phyloP scores from a whole-genome alignment of 306 rosid species.

The Luffa aegyptiaca region DNA sequence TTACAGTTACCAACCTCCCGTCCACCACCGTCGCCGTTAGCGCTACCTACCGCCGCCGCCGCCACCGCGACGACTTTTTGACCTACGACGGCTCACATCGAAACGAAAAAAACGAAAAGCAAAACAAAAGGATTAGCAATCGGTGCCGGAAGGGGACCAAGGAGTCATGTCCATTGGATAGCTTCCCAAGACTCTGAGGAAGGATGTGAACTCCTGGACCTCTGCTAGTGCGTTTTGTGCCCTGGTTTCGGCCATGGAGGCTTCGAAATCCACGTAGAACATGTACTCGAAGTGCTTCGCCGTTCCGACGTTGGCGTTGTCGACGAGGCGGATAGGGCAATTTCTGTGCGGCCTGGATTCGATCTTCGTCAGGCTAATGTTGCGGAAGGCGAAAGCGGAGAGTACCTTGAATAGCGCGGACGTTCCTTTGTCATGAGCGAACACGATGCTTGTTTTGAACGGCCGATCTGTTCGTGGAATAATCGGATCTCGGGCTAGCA shows the following conservation, averaged over 20 bases:
- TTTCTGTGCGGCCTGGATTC: constrained; percentile 88
- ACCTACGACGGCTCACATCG: background rate
- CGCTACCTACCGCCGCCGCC: background rate
- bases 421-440: constrained; percentile 89
- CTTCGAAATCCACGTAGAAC: constrained; percentile 90
- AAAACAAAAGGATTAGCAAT: background rate
- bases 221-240: constrained; percentile 93
- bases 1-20: background rate
- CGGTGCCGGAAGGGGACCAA: constrained; percentile 43
- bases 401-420: constrained; percentile 88
- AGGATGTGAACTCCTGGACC: constrained; percentile 94
- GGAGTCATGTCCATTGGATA: constrained; percentile 99
- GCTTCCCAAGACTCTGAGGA: constrained; percentile 84
- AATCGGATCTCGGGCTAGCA: constrained; percentile 88
- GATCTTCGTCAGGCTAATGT: constrained; percentile 89
- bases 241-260: constrained; percentile 88
- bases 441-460: constrained; percentile 86
- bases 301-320: constrained; percentile 80
- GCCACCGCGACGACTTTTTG: background rate
- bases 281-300: constrained; percentile 92
- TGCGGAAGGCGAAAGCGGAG: constrained; percentile 81
- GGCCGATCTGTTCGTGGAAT: constrained; percentile 87
- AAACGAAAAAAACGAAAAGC: background rate
- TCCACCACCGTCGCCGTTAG: background rate
- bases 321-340: constrained; percentile 79